Percentiles rank a stretch among this genome's conserved stretches.
Conservation (phyloP, 2,329 filamentous ascomycete genomes). For the Coniella vitis region DNA sequence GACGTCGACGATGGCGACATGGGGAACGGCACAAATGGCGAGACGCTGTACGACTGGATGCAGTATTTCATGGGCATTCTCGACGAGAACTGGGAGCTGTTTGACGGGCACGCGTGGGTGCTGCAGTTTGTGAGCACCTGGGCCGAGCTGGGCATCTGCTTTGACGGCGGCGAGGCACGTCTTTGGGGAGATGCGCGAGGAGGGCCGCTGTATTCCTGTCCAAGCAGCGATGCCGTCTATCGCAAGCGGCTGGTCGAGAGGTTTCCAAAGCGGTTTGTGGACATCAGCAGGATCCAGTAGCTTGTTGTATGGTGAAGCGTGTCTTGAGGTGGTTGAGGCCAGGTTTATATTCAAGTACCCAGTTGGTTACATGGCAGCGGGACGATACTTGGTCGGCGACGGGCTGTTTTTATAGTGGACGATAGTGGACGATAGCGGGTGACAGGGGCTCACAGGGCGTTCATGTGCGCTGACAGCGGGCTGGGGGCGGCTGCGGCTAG, state of each 20-base stretch:
- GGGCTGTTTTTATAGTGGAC: too few relatives aligned
- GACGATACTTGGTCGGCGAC: too few relatives aligned
- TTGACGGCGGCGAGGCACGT: slow-evolving; percentile 10
- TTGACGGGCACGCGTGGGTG: slow-evolving; percentile 14
- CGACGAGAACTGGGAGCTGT: slow-evolving; percentile 15
- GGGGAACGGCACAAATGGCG: slow-evolving; percentile 1
- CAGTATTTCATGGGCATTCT: slow-evolving; percentile 16
- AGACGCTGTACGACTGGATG: slow-evolving; percentile 16
- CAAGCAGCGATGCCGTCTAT: slow-evolving; percentile 14
- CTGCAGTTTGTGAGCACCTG: slow-evolving; percentile 16
- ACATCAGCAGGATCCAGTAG: slow-evolving; percentile 12
- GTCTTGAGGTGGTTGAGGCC: too few relatives aligned
- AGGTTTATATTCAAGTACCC: too few relatives aligned
- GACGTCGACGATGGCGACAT: slow-evolving; percentile 14
- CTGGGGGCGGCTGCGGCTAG: too few relatives aligned
- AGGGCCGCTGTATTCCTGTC: slow-evolving; percentile 15
- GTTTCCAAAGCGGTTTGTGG: slow-evolving; percentile 13
- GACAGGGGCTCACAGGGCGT: too few relatives aligned
- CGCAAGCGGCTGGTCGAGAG: slow-evolving; percentile 15
- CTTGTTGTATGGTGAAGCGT: not conserved
- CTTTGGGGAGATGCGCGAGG: slow-evolving; percentile 15
- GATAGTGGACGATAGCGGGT: too few relatives aligned
- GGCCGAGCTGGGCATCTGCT: slow-evolving; percentile 14
- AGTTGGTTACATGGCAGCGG: too few relatives aligned
- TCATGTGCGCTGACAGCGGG: too few relatives aligned